Percentiles rank a stretch among this genome's conserved stretches.
Evolutionary conservation across 352 stramenopile genomes (phyloP).

Genomic region (Phytophthora pistaciae): DNA sequence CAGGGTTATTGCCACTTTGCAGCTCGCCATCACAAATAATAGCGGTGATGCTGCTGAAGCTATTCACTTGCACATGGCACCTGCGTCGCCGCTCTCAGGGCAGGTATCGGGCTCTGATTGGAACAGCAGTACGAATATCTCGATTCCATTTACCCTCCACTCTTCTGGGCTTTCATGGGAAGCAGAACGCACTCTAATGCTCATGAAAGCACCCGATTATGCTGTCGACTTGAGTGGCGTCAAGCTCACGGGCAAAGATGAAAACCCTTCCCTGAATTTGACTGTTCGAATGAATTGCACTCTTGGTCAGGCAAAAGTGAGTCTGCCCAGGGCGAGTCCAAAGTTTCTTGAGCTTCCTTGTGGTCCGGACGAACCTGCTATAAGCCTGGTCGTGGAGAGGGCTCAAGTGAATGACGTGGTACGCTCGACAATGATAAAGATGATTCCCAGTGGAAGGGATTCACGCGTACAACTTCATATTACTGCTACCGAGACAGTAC

Average conservation of each 20-base stretch:
- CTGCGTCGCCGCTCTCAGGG: not conserved
- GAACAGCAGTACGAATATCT: slow-evolving; percentile 17
- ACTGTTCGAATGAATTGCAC: slow-evolving; percentile 5
- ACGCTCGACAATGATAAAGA: not conserved
- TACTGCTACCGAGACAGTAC: not conserved
- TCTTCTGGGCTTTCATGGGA: slow-evolving; percentile 1
- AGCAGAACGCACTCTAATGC: not conserved
- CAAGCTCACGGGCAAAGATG: slow-evolving; percentile 2
- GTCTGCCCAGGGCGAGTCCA: not conserved
- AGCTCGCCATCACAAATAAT: slow-evolving; percentile 9
- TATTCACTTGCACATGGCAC: slow-evolving; percentile 20
- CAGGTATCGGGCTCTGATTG: not conserved
- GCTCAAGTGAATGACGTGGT: not conserved
- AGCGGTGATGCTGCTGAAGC: slow-evolving; percentile 8
- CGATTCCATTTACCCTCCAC: slow-evolving; percentile 14
- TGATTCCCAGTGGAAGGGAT: not conserved
- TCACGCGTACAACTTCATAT: slow-evolving; percentile 4
- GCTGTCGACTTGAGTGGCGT: not conserved
- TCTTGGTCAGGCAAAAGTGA: slow-evolving; percentile 6
- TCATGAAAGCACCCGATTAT: slow-evolving; percentile 8
- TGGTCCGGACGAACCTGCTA: not conserved
- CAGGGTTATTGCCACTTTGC: slow-evolving; percentile 31
- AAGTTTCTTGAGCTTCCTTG: not conserved
- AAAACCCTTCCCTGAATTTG: not conserved
- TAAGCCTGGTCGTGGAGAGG: not conserved